Conservation (phyloP, 176 grass and related monocot genomes). For the Microstegium vimineum region DNA sequence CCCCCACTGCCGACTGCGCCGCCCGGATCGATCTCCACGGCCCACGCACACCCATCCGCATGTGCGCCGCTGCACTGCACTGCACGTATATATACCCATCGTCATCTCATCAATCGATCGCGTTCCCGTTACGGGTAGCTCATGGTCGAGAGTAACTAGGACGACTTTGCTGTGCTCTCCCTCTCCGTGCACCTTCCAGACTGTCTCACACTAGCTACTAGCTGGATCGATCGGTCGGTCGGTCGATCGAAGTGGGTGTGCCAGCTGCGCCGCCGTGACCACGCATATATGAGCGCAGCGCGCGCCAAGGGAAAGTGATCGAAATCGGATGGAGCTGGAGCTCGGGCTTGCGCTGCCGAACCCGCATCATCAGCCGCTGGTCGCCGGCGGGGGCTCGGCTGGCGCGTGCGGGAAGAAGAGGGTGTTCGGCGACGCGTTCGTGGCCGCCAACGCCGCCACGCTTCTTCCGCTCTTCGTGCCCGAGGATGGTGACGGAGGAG, state of each 20-base stretch:
- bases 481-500: background rate
- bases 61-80: background rate
- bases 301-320: background rate
- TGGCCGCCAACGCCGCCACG: background rate
- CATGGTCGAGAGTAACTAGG: background rate
- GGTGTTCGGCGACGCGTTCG: conserved; percentile 8
- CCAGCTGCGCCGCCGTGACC: background rate
- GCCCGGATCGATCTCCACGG: background rate
- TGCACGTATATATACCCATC: conserved; percentile 8
- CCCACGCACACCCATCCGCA: background rate
- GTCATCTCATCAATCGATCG: background rate
- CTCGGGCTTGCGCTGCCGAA: conserved; percentile 54
- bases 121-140: background rate
- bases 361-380: background rate
- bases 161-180: background rate
- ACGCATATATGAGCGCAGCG: background rate
- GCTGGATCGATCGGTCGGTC: background rate
- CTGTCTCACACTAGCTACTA: background rate
- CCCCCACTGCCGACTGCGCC: background rate
- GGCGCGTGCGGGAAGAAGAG: conserved; percentile 35
- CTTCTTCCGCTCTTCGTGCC: conserved; percentile 40
- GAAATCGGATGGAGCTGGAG: conserved; percentile 58
- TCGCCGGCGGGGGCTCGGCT: background rate
- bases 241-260: background rate
- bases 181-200: background rate